Conservation (phyloP, 2,329 filamentous ascomycete species). For the Orbilia oligospora region DNA sequence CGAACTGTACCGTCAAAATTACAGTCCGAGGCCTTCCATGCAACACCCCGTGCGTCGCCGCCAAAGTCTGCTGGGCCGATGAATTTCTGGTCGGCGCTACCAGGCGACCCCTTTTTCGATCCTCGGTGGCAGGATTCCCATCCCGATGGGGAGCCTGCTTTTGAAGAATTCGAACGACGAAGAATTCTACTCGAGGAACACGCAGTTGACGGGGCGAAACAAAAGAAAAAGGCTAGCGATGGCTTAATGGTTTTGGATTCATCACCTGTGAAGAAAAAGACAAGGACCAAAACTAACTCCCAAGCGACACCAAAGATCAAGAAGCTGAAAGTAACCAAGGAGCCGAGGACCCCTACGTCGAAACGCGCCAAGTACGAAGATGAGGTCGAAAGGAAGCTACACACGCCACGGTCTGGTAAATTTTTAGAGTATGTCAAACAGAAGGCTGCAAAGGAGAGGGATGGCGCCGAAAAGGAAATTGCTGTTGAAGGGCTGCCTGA, state of each 20-base stretch:
- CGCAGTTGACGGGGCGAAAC: slow-evolving; percentile 9
- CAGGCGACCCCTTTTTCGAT: slow-evolving; percentile 63
- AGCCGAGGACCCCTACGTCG: slow-evolving; percentile 31
- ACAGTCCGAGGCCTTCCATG: slow-evolving; percentile 13
- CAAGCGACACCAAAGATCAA: slow-evolving; percentile 30
- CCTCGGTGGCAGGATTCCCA: slow-evolving; percentile 63
- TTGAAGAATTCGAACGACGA: slow-evolving; percentile 49
- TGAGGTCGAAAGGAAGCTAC: slow-evolving; percentile 45
- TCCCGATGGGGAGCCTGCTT: slow-evolving; percentile 63
- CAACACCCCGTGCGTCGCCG: not conserved
- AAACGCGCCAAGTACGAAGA: slow-evolving; percentile 31
- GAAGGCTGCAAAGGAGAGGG: slow-evolving; percentile 17
- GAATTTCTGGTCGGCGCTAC: slow-evolving; percentile 57
- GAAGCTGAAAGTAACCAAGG: slow-evolving; percentile 15
- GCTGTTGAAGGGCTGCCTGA: not conserved
- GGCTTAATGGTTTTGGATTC: slow-evolving; percentile 5
- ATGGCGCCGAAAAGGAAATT: slow-evolving; percentile 14
- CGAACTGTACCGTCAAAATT: slow-evolving; percentile 38
- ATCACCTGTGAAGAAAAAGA: slow-evolving; percentile 36
- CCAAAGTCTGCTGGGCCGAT: slow-evolving; percentile 9
- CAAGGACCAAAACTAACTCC: slow-evolving; percentile 19
- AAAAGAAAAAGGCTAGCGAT: slow-evolving; percentile 7
- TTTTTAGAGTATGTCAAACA: slow-evolving; percentile 49
- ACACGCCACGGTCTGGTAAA: slow-evolving; percentile 51
- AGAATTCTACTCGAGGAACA: slow-evolving; percentile 37